Conservation (phyloP, 108 stramenopile genomes). For the Pseudonitzschia multiseries region DNA sequence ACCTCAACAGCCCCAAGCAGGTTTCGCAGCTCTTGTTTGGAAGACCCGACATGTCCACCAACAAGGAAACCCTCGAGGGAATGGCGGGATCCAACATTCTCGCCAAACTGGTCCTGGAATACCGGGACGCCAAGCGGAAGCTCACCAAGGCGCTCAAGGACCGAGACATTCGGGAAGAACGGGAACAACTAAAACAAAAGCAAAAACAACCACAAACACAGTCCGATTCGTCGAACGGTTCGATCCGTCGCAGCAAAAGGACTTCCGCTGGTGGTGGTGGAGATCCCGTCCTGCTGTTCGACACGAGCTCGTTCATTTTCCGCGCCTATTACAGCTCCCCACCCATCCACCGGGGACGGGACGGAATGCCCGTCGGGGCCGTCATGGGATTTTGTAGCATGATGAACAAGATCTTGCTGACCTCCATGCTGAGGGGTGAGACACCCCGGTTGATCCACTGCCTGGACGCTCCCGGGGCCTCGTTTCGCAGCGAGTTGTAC, state of each 20-base stretch:
- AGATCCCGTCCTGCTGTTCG: slow-evolving; percentile 76
- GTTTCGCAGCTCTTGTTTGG: slow-evolving; percentile 70
- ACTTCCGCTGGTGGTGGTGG: background rate
- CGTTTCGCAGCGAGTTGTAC: slow-evolving; percentile 79
- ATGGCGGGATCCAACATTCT: slow-evolving; percentile 64
- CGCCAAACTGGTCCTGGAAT: slow-evolving; percentile 50
- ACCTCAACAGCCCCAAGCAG: slow-evolving; percentile 75
- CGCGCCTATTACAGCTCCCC: slow-evolving; percentile 87
- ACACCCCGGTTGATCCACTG: slow-evolving; percentile 79
- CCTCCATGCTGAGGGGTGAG: slow-evolving; percentile 53
- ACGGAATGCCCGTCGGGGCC: slow-evolving; percentile 84
- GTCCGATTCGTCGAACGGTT: background rate
- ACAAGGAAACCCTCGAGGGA: slow-evolving; percentile 71
- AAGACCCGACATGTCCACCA: slow-evolving; percentile 50
- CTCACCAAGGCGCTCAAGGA: slow-evolving; percentile 47
- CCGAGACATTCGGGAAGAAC: slow-evolving; percentile 34
- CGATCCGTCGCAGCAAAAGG: background rate
- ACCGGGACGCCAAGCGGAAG: slow-evolving; percentile 43
- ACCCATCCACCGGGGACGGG: slow-evolving; percentile 67
- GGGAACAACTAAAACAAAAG: slow-evolving; percentile 33
- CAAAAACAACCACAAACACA: slow-evolving; percentile 12
- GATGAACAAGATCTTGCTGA: slow-evolving; percentile 75
- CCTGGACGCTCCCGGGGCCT: slow-evolving; percentile 65
- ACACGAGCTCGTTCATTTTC: slow-evolving; percentile 86
- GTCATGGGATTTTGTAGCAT: slow-evolving; percentile 87